A percentile compares a stretch with the other conserved stretches of the same genome.
These are phyloP conservation scores for Mucor sp. DNA, from an alignment of 371 early-diverging fungal species.

Conservation along the genomic window DNA sequence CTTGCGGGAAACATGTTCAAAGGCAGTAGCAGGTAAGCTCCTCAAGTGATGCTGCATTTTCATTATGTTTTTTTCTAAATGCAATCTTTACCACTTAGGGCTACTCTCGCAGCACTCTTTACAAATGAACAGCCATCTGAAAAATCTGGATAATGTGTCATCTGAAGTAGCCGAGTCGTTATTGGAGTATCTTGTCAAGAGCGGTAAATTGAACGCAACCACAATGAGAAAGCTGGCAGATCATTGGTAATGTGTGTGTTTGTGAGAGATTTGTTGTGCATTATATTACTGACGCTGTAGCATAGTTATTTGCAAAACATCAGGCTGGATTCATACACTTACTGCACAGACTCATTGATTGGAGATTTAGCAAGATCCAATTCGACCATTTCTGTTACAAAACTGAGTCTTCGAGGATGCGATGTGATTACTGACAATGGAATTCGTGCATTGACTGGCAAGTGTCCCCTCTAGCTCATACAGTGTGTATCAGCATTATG, in stretches of 20 bases:
- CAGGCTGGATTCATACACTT: conserved; percentile 35
- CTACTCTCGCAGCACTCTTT: conserved; percentile 29
- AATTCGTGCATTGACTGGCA: conserved; percentile 37
- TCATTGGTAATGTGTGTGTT: conserved; percentile 27
- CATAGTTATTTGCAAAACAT: conserved; percentile 40
- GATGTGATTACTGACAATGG: conserved; percentile 46
- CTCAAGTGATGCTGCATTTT: neutral
- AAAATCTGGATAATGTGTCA: conserved; percentile 19
- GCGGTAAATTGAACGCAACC: conserved; percentile 30
- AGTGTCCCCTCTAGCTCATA: neutral
- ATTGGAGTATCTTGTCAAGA: conserved; percentile 20
- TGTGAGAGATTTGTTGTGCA: neutral
- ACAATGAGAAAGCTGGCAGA: conserved; percentile 29
- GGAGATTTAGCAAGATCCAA: conserved; percentile 32
- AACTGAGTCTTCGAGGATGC: conserved; percentile 41
- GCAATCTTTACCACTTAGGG: conserved; percentile 13
- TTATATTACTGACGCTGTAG: neutral
- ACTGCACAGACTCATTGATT: conserved; percentile 46
- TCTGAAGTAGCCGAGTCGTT: conserved; percentile 31
- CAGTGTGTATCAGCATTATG: neutral
- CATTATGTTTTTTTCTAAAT: too few species aligned
- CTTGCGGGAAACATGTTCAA: conserved; percentile 32
- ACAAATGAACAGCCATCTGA: conserved; percentile 15
- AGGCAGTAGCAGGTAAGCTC: conserved; percentile 29
- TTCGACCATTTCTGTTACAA: conserved; percentile 24